Evolutionary conservation across 805 yeast species (phyloP), one percentile per base, ranked within the genome.

Genomic region (Groenewaldozyma salmanticensis): DNA sequence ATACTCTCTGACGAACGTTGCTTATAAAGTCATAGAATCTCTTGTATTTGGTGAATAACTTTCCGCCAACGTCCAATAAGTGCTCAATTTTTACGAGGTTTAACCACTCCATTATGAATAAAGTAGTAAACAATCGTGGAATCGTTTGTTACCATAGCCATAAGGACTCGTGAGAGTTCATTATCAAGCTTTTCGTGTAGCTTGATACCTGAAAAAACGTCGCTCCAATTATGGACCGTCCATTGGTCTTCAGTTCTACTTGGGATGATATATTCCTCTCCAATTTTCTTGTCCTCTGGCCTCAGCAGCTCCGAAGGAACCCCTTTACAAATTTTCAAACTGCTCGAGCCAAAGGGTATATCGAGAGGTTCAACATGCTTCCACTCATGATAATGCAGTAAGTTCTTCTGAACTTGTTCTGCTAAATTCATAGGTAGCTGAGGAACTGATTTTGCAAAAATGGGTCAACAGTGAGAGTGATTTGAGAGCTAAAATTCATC

Each of bases 101-200:
- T 56, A 22, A 58, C 58, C 22, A 66, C 49, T 3, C 67, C 69
- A 21, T 55, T 49, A 42, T 65, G 57, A 20, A 66, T 60, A 31
- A 66, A 50, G 41, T 66, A 66, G 46, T 64, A 66, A 4, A 70
- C 72, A 39, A 66, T 60, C 2, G 71, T 65, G 2, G 67, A 60
- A 42, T 66, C 70, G 27, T 57, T 52, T 5, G 68, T 58, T n/a
- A 61, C 56, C 60, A 66, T 54, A 3, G 67, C 70, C 67, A 66
- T 61, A 2, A 64, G 48, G 4, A 66, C 35, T 15, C 70, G 48
- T 13, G 40, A 27, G 2, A 52, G 49, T 22, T 44, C 46, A 9
- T 31, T 40, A 1, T 38, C 45, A 3, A 42, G 37, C 1, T 33
- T 35, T 20, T 38, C 35, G 9, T 36, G 43, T 5, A 34, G 31